Evolutionary conservation across 805 yeast species (phyloP).

Genomic region (Suhomyces vadensis): DNA sequence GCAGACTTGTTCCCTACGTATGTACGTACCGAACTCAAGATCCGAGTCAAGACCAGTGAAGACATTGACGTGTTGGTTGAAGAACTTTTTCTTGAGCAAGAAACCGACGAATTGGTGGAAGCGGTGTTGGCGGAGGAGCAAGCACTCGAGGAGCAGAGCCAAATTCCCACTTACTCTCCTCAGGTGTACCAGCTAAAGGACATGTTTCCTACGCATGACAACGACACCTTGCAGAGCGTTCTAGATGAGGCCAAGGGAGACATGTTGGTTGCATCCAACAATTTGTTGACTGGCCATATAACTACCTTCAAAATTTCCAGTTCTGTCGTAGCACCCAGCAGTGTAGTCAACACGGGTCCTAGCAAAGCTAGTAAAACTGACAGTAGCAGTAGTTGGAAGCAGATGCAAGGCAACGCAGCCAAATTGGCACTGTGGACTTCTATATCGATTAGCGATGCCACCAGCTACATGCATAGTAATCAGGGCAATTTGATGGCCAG

Average conservation of each 20-base stretch:
- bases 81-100: constrained; percentile 21
- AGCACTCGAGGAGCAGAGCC: constrained; percentile 2
- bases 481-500: constrained; percentile 30
- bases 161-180: constrained; percentile 9
- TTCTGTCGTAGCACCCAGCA: neutral
- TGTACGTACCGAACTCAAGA: constrained; percentile 27
- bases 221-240: constrained; percentile 26
- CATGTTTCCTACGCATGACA: constrained; percentile 48
- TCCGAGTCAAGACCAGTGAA: constrained; percentile 24
- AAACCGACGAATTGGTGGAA: constrained; percentile 11
- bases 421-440: constrained; percentile 15
- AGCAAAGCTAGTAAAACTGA: neutral
- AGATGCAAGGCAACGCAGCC: constrained; percentile 15
- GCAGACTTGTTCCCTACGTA: constrained; percentile 29
- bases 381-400: constrained; percentile 13
- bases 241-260: constrained; percentile 32
- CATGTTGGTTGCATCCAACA: constrained; percentile 27
- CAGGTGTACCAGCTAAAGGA: constrained; percentile 30
- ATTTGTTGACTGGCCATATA: constrained; percentile 11
- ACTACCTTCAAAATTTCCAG: neutral
- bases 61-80: constrained; percentile 26
- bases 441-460: constrained; percentile 6
- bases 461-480: constrained; percentile 27
- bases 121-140: constrained; percentile 8
- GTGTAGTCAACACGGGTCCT: neutral